phyloP scores from a whole-genome alignment of 2,329 filamentous ascomycete species.

The Shiraia bambusicola region DNA sequence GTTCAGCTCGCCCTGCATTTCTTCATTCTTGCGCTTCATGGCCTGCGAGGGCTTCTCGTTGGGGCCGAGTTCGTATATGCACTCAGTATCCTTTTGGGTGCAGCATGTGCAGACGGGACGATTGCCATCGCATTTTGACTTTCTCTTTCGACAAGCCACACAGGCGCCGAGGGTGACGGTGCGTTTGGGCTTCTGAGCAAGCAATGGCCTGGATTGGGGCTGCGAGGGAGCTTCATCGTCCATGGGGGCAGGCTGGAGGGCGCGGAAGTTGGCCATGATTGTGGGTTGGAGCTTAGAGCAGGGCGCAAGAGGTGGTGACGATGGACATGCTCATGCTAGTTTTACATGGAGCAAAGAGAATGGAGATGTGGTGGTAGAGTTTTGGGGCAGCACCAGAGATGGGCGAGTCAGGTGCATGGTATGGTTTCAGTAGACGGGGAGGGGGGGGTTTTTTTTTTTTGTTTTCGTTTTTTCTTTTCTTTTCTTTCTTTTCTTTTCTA shows the following conservation, averaged over 20 bases:
- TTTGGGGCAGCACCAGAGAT: constrained; percentile 1
- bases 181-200: constrained; percentile 36
- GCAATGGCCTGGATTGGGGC: constrained; percentile 21
- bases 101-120: constrained; percentile 37
- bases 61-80: constrained; percentile 37
- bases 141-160: constrained; percentile 37
- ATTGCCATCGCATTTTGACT: constrained; percentile 39
- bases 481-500: too few relatives aligned
- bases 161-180: constrained; percentile 40
- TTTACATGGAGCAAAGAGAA: constrained; percentile 1
- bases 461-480: too few relatives aligned
- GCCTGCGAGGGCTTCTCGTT: constrained; percentile 41
- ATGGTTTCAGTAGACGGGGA: neutral
- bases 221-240: constrained; percentile 29
- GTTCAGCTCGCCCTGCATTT: constrained; percentile 38
- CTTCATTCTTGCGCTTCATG: constrained; percentile 41
- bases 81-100: constrained; percentile 35
- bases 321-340: constrained; percentile 5
- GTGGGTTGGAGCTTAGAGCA: neutral
- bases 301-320: constrained; percentile 2
- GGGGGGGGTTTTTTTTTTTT: too few relatives aligned
- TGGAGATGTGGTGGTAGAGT: neutral
- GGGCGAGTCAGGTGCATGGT: constrained; percentile 4
- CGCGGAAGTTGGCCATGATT: constrained; percentile 34
- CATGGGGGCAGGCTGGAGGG: constrained; percentile 36